Base-by-base conservation (phyloP, 495 filamentous ascomycete species). In the Apodospora peruviana region DNA sequence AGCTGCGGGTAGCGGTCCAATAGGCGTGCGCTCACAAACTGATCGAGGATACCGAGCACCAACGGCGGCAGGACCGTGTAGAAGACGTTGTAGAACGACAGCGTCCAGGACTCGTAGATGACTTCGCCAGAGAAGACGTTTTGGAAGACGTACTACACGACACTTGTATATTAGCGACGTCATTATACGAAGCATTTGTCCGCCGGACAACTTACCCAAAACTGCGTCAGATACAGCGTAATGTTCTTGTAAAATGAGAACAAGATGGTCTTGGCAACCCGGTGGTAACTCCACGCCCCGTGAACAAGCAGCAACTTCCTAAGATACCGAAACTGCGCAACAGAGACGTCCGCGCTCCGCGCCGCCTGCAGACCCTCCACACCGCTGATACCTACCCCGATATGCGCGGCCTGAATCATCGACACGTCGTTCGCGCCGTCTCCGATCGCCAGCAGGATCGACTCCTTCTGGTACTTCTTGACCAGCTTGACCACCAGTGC, bases 211-310 rank as follows among this genome's bases (percentile, higher is more conserved):
- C 83, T 70, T 72, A 87, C 84, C 91, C 94, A 99, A 66, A 99
- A 99, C 65, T 99, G 94, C 58, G 94, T 99, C 84, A 97, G 93
- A 70, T 96, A 97, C 37, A 99, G 74, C 2, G 90, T 85, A 55
- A 97, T 96, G 70, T 99, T 99, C 75, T 99, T 99, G 75, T 99
- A 99, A 64, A 95, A 99, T 1, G 93, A 97, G 68, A 96, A 99
- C 37, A 99, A 68, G 55, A 99, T 97, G 25, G 93, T 87, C 64
- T 91, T 95, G 76, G 85, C 89, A 59, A 99, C 88, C 34, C 94
- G 88, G 56, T 96, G 91, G 60, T 99, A 99, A 60, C 86, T 91
- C 94, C 94, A 99, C 9, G 91, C 83, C 40, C 94, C 94, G 60
- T 99, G 94, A 9, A 99, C 94, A 32, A 99, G 80, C 10, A 96